Evolutionary conservation across 208 protist genomes (phyloP), one percentile per base, ranked within the genome.

Genomic region (Wallacemonas sp.): DNA sequence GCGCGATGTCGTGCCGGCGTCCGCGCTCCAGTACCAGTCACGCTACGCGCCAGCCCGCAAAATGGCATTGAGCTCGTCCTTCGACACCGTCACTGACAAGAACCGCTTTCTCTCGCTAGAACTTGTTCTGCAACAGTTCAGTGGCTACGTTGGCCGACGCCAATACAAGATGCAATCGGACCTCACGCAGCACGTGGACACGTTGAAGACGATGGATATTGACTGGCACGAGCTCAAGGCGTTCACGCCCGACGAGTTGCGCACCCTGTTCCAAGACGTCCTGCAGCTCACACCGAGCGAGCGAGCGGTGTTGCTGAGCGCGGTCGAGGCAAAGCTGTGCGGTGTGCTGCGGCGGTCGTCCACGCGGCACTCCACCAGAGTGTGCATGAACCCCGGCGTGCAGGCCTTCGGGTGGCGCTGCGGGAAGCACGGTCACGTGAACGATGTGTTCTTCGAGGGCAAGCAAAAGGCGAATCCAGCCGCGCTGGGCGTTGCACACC

Each of bases 171-270:
- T 97, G 82, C 48, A 73, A 22, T 69, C 61, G 26, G 74, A 97
- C 62, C 59, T 94, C 14, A 67, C 61, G 8, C 26, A 29, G 29
- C 57, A 88, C 45, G 52, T 82, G 1, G 77, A 83, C 7, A 71
- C 63, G 39, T 70, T 95, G 38, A 84, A 87, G 54, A 48, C 63
- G 14, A 72, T 92, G 23, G 86, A 84, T 3, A 76, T 95, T 26
- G 92, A 97, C 64, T 91, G 89, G 89, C 89, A 95, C 62, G 89
- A 95, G n/a, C 70, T 97, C 28, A 97, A 97, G 70, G 78, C 65
- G 46, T 69, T 97, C 22, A 61, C 23, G 4, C 61, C 66, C 0
- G 78, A 82, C 8, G 89, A 97, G 64, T 73, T 95, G 14, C 59
- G 67, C 0, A 74, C 78, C 44, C 67, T 97, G 23, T 68, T 92